Conservation (phyloP, 768 basidiomycete genomes). For the Russula abietina region DNA sequence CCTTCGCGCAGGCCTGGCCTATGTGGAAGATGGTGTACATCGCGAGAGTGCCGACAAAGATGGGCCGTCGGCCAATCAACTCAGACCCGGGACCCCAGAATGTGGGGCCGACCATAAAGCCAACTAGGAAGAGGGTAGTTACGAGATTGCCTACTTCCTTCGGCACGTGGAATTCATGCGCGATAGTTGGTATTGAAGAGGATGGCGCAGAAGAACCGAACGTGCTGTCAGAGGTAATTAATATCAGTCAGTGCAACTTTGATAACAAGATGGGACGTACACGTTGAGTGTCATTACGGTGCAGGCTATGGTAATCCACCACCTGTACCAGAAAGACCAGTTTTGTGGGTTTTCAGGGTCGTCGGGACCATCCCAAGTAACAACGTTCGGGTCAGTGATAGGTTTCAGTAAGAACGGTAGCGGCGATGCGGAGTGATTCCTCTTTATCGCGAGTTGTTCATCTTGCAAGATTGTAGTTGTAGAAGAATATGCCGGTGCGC, state of each 20-base stretch:
- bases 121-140: constrained; percentile 24
- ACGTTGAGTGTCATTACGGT: constrained; percentile 14
- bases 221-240: constrained; percentile 9
- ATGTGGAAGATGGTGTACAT: constrained; percentile 16
- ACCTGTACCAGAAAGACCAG: constrained; percentile 20
- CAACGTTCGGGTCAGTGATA: constrained; percentile 16
- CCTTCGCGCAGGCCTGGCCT: constrained; percentile 16
- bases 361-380: constrained; percentile 19
- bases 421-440: too few relatives aligned
- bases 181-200: constrained; percentile 11
- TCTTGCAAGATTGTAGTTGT: neutral
- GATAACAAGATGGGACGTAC: constrained; percentile 9
- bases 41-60: constrained; percentile 12
- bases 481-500: neutral
- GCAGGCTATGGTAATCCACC: constrained; percentile 15
- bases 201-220: constrained; percentile 29
- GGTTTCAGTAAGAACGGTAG: constrained; percentile 7
- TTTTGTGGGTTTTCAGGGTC: constrained; percentile 25
- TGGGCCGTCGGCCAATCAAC: constrained; percentile 23
- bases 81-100: constrained; percentile 27
- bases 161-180: constrained; percentile 21
- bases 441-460: neutral
- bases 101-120: constrained; percentile 25
- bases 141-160: constrained; percentile 27
- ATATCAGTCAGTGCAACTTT: neutral